Evolutionary conservation across 257 asterid genomes (phyloP).

Genomic region (Fraxinus quadrangulata): DNA sequence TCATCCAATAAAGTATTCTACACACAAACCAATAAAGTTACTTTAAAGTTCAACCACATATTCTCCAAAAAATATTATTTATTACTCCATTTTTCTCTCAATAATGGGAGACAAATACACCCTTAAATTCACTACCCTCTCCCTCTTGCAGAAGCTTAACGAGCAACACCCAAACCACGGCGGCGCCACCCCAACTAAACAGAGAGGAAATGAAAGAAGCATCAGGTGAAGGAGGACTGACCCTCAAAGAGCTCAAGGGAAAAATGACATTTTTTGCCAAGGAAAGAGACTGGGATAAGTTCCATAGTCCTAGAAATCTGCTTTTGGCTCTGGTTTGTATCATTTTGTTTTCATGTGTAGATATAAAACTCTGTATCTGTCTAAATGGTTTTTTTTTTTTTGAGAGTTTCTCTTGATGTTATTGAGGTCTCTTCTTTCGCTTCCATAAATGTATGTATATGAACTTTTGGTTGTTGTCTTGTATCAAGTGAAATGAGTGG

Average conservation of each 20-base stretch:
- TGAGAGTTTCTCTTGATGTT: too few species aligned
- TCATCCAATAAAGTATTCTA: too few species aligned
- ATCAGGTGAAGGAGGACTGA: constrained; percentile 24
- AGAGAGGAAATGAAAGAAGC: constrained; percentile 8
- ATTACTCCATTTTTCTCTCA: too few species aligned
- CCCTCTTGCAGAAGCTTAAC: background rate
- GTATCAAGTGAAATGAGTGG: background rate
- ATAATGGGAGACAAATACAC: too few species aligned
- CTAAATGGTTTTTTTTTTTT: background rate
- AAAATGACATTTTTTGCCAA: constrained; percentile 53
- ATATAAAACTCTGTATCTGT: background rate
- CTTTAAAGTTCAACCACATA: too few species aligned
- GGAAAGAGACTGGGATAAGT: constrained; percentile 68
- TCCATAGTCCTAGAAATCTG: constrained; percentile 64
- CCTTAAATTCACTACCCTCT: background rate
- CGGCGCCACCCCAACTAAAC: background rate
- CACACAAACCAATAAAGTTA: too few species aligned
- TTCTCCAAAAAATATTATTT: too few species aligned
- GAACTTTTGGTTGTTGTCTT: background rate
- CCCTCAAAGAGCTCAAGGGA: constrained; percentile 40
- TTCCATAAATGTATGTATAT: background rate
- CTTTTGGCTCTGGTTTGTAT: constrained; percentile 54
- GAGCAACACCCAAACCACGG: background rate
- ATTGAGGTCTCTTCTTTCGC: background rate
- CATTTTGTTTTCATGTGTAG: background rate